A percentile compares a stretch with the other conserved stretches of the same genome.
Conservation (phyloP, 73 alveolate species). For the Paramecium pentaurelia region DNA sequence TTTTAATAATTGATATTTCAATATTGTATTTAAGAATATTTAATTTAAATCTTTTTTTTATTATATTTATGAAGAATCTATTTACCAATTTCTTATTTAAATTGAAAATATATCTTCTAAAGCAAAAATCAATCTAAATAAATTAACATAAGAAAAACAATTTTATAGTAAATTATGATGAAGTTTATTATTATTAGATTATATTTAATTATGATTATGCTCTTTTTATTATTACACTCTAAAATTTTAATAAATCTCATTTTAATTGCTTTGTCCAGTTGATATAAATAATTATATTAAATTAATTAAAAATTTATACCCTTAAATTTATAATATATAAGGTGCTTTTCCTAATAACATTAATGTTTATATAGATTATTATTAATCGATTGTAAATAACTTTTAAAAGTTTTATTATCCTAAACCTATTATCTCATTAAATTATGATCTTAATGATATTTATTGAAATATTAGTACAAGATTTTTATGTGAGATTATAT, state of each 20-base stretch:
- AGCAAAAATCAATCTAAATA: neutral
- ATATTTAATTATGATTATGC: neutral
- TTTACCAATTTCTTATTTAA: neutral
- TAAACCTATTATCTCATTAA: neutral
- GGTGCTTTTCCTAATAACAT: neutral
- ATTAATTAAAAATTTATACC: neutral
- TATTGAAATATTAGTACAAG: neutral
- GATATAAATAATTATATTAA: neutral
- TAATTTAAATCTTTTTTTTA: neutral
- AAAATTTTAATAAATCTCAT: neutral
- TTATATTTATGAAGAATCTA: neutral
- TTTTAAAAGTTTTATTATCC: neutral
- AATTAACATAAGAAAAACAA: neutral
- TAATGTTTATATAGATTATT: neutral
- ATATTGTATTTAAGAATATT: neutral
- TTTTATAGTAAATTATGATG: neutral
- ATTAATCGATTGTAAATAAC: neutral
- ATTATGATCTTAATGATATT: neutral
- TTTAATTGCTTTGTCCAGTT: neutral
- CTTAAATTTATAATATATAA: neutral
- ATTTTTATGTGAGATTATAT: neutral
- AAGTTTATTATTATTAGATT: neutral
- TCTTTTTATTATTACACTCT: neutral
- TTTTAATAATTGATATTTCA: neutral
- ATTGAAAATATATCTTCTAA: neutral